These are phyloP conservation scores for Xanthoconium purpureum DNA, from an alignment of 768 basidiomycete species.

Conservation along the genomic window DNA sequence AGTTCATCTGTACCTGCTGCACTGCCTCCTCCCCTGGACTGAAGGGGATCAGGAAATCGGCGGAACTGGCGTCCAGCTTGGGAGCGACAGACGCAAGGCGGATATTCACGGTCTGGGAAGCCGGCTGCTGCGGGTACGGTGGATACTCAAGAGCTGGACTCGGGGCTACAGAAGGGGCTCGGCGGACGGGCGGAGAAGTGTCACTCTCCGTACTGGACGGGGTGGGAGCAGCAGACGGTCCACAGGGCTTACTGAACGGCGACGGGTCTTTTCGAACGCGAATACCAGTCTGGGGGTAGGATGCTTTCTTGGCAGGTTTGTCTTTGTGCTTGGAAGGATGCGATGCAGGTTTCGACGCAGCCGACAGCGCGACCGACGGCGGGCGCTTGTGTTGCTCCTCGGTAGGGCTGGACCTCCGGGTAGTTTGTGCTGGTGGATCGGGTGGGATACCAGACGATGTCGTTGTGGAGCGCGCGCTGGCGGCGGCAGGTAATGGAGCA, in stretches of 20 bases:
- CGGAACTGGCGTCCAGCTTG: conserved; percentile 14
- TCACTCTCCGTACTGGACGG: conserved; percentile 15
- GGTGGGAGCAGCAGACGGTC: conserved; percentile 3
- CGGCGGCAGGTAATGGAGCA: neutral
- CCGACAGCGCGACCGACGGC: conserved; percentile 2
- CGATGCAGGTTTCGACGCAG: conserved; percentile 11
- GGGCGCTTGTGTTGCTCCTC: conserved; percentile 18
- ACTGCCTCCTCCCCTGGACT: conserved; percentile 15
- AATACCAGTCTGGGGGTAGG: conserved; percentile 45
- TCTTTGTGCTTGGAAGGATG: conserved; percentile 34
- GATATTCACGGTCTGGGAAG: conserved; percentile 1
- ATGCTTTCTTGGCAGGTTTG: conserved; percentile 40
- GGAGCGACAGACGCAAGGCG: conserved; percentile 7
- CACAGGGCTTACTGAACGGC: conserved; percentile 15
- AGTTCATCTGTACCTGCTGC: conserved; percentile 11
- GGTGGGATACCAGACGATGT: neutral
- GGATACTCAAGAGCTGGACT: conserved; percentile 13
- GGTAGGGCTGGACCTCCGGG: neutral
- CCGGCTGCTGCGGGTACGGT: conserved; percentile 8
- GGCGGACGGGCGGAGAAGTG: conserved; percentile 5
- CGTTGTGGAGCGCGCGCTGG: neutral
- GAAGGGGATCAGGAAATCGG: conserved; percentile 27
- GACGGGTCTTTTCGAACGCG: conserved; percentile 41
- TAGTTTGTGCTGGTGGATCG: neutral
- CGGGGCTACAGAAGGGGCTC: conserved; percentile 7